Percentiles rank a stretch among this genome's conserved stretches.
Evolutionary conservation across 1,284 basidiomycete genomes (phyloP).

Genomic region (Ustilago shanxiensis): DNA sequence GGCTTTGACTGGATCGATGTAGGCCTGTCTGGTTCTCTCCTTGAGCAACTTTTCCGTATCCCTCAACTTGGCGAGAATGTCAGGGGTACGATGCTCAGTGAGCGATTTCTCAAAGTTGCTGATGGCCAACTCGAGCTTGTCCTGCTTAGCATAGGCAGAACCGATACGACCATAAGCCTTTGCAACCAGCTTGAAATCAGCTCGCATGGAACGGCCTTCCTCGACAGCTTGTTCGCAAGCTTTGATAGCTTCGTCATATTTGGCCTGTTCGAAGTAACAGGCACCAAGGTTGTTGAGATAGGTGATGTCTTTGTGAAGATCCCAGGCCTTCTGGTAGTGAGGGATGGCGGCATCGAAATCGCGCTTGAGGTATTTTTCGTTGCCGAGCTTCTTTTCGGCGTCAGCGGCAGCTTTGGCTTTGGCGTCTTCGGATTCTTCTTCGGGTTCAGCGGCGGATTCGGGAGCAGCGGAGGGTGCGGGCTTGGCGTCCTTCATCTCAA

Average conservation of each 20-base stretch:
- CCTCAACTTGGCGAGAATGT: slow-evolving; percentile 86
- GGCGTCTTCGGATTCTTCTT: slow-evolving; percentile 55
- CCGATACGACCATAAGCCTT: slow-evolving; percentile 91
- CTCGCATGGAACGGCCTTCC: slow-evolving; percentile 80
- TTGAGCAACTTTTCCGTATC: slow-evolving; percentile 81
- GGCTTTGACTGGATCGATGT: slow-evolving; percentile 89
- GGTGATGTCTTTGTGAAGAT: slow-evolving; percentile 90
- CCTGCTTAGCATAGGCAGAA: slow-evolving; percentile 84
- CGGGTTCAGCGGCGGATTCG: slow-evolving; percentile 15
- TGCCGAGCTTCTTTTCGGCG: slow-evolving; percentile 75
- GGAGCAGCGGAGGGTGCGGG: slow-evolving; percentile 4
- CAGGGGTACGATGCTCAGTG: slow-evolving; percentile 95
- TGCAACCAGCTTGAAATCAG: slow-evolving; percentile 75
- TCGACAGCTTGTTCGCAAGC: slow-evolving; percentile 94
- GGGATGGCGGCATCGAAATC: slow-evolving; percentile 71
- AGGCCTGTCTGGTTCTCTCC: slow-evolving; percentile 84
- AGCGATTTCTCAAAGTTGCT: slow-evolving; percentile 75
- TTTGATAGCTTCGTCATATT: slow-evolving; percentile 91
- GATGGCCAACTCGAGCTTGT: slow-evolving; percentile 80
- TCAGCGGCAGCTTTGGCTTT: slow-evolving; percentile 64
- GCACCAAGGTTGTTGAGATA: slow-evolving; percentile 80
- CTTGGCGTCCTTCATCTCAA: slow-evolving; percentile 43
- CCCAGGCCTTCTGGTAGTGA: slow-evolving; percentile 83
- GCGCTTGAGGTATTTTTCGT: slow-evolving; percentile 86
- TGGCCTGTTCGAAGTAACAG: slow-evolving; percentile 91